A percentile compares a stretch with the other conserved stretches of the same genome.
Evolutionary conservation across 257 asterid genomes (phyloP).

Genomic region (Solanum etuberosum): DNA sequence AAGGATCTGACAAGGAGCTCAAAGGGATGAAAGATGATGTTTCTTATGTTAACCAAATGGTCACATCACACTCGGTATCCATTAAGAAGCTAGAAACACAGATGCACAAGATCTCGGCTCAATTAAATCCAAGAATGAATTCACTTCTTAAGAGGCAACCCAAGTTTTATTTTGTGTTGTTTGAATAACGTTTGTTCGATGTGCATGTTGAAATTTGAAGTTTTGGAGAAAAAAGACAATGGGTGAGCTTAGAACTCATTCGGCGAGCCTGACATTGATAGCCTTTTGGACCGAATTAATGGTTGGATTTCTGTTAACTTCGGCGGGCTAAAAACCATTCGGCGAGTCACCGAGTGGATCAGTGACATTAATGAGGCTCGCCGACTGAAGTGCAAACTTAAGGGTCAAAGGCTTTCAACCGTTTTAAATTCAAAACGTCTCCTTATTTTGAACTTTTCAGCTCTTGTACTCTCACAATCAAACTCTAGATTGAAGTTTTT

Average conservation of each 20-base stretch:
- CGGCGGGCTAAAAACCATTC: not conserved
- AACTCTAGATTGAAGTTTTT: not conserved
- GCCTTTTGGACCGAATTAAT: not conserved
- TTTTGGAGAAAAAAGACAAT: no score
- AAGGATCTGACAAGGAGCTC: not conserved
- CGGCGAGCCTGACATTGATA: rapidly evolving
- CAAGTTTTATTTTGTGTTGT: no score
- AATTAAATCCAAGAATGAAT: no score
- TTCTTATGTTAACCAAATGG: no score
- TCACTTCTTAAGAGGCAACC: no score
- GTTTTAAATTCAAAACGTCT: not conserved
- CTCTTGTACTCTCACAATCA: not conserved
- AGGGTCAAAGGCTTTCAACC: not conserved
- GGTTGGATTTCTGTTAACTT: not conserved
- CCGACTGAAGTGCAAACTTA: not conserved
- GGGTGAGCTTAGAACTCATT: not conserved
- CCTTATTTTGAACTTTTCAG: no score
- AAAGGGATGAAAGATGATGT: not conserved
- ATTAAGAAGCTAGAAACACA: no score
- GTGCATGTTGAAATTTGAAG: no score
- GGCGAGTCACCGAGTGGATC: rapidly evolving
- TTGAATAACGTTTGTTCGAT: no score
- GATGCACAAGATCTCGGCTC: no score
- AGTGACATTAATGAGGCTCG: not conserved
- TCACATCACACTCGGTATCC: no score